Base-by-base conservation (phyloP, 2,329 filamentous ascomycete species). In the Tolypocladium cylindrosporum region DNA sequence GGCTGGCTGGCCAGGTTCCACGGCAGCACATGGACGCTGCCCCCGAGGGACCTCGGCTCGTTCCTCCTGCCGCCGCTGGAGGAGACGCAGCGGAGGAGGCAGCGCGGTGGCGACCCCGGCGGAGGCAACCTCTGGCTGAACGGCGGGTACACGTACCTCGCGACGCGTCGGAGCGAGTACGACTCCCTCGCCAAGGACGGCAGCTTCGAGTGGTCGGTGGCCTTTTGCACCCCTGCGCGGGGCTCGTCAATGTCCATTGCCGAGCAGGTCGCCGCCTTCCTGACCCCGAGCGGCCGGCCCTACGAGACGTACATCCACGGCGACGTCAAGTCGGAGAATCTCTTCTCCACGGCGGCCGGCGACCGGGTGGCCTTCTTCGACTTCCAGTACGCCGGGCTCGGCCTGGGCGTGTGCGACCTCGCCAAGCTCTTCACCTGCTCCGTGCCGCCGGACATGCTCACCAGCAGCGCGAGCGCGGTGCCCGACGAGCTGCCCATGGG, bases 381-480 rank as follows among this genome's bases (percentile, higher is more conserved):
- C 66, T 89, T 89, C 58, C 86, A 89, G 63, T 89, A 89, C 62
- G 78, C 81, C 0, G 86, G 86, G 0, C 68, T 87, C 0, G 85
- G 86, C 0, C 67, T 88, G 0, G 85, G 86, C 0, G 84, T 83
- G 0, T 85, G 84, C 61, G 86, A 89, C 66, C 71, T 88, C 0
- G 85, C 84, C 2, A 88, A 88, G 65, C 68, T 88, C 0, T 86
- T 87, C 60, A 88, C 85, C 0, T 87, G 84, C 67, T 87, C 85
- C 2, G 77, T 88, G 0, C 83, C 84, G 0, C 42, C 82, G 8
- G 61, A 70, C 2, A 77, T 86, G 75, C 75, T 88, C 0, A 71
- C 73, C 0, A 64, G 62, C 6, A 64, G 61, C 6, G 54, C 56
- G 0, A 60, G 64, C 0, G 56, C 64, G 1, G 54, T 79, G 1